These are phyloP conservation scores for Ocimum tenuiflorum DNA, from an alignment of 257 asterid species.

Conservation along the genomic window DNA sequence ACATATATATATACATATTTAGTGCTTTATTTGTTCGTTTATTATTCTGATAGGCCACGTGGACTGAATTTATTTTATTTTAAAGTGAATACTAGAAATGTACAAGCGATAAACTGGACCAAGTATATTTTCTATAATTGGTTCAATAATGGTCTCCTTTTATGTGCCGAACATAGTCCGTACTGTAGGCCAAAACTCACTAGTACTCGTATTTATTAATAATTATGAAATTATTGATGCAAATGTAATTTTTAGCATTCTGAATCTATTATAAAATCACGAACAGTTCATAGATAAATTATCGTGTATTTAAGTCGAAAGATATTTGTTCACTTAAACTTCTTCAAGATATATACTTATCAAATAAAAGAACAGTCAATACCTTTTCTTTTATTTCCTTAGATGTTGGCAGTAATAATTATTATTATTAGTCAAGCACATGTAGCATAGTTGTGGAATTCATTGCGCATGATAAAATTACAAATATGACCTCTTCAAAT, in stretches of 20 bases:
- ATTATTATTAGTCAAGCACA: constrained; percentile 3
- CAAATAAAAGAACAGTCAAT: background rate
- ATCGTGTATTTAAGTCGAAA: background rate
- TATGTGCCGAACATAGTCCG: too few relatives aligned
- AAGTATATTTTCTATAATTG: constrained; percentile 11
- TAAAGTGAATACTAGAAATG: background rate
- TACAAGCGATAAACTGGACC: background rate
- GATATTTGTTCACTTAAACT: background rate
- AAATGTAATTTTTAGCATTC: too few relatives aligned
- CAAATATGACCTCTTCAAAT: constrained; percentile 4
- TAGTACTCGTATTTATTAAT: too few relatives aligned
- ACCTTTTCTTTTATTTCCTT: background rate
- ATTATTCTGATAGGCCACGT: too few relatives aligned
- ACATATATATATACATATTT: too few relatives aligned
- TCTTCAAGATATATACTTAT: background rate
- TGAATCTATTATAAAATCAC: too few relatives aligned
- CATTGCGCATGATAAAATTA: constrained; percentile 2
- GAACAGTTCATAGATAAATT: background rate
- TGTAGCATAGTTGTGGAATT: constrained; percentile 10
- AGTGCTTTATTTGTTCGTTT: too few relatives aligned
- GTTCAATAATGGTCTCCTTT: constrained; percentile 4
- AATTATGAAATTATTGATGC: too few relatives aligned
- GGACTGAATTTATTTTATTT: background rate
- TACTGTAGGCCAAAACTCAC: too few relatives aligned
- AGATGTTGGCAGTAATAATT: background rate